Conservation (phyloP, 768 basidiomycete genomes). For the Lentinula sp. region DNA sequence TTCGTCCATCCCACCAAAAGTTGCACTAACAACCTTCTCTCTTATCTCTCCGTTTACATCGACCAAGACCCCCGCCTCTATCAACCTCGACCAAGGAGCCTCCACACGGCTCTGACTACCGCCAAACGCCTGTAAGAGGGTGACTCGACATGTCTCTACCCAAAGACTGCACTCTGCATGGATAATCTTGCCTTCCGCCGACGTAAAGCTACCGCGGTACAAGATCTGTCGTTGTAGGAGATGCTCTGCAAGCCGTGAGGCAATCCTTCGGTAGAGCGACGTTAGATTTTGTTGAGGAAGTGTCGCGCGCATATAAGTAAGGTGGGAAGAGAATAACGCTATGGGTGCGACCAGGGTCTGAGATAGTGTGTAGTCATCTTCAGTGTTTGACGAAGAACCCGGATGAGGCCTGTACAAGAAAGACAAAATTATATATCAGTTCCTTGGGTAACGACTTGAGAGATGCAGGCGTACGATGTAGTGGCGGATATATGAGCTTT, state of each 20-base stretch:
- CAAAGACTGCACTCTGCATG: conserved; percentile 74
- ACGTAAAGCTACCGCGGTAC: conserved; percentile 65
- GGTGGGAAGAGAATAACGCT: conserved; percentile 74
- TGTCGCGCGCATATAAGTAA: conserved; percentile 57
- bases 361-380: conserved; percentile 47
- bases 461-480: conserved; percentile 23
- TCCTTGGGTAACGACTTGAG: neutral
- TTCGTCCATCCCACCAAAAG: conserved; percentile 40
- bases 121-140: conserved; percentile 39
- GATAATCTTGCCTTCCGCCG: conserved; percentile 55
- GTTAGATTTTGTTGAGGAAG: conserved; percentile 56
- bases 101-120: conserved; percentile 52
- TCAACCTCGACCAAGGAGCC: conserved; percentile 69
- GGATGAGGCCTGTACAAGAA: conserved; percentile 14
- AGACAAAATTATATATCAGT: neutral
- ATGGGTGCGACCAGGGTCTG: conserved; percentile 72
- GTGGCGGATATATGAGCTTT: conserved; percentile 64
- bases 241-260: conserved; percentile 64
- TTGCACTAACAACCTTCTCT: conserved; percentile 36
- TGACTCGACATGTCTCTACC: conserved; percentile 70
- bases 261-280: conserved; percentile 68
- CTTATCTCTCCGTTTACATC: conserved; percentile 52
- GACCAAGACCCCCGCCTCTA: conserved; percentile 66
- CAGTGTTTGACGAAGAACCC: neutral
- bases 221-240: conserved; percentile 79